A percentile compares a stretch with the other conserved stretches of the same genome.
These are phyloP conservation scores for Eucalyptus urophylla DNA, from an alignment of 345 rosid genomes.

Conservation along the genomic window DNA sequence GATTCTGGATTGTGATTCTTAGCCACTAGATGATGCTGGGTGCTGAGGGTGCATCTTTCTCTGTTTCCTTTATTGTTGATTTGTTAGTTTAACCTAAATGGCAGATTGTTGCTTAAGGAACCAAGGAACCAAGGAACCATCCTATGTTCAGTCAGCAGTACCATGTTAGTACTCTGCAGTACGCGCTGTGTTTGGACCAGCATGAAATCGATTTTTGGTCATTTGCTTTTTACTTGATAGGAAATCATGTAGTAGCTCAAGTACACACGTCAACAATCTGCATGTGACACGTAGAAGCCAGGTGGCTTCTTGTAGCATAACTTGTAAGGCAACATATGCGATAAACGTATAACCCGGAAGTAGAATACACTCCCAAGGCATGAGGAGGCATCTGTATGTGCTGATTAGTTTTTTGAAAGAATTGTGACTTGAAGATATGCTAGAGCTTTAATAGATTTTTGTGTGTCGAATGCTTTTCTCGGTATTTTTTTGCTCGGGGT, in stretches of 20 bases:
- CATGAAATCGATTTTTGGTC: background rate
- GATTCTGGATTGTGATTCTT: background rate
- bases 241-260: background rate
- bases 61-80: background rate
- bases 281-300: background rate
- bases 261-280: background rate
- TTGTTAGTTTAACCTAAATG: slow-evolving; percentile 6
- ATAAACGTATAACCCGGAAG: background rate
- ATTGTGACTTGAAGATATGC: background rate
- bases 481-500: background rate
- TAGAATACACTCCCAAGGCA: background rate
- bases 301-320: background rate
- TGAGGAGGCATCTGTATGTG: background rate
- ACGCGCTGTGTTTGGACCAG: background rate
- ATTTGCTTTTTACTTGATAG: background rate
- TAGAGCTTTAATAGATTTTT: background rate
- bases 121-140: slow-evolving; percentile 13
- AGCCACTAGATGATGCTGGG: background rate
- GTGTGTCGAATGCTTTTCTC: background rate
- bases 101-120: slow-evolving; percentile 8
- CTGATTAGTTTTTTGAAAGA: background rate
- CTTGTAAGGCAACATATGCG: background rate
- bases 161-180: background rate
- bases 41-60: background rate
- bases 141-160: background rate